These are phyloP conservation scores for Ambrosiella cleistominuta DNA, from an alignment of 2,329 filamentous ascomycete species.

Conservation along the genomic window DNA sequence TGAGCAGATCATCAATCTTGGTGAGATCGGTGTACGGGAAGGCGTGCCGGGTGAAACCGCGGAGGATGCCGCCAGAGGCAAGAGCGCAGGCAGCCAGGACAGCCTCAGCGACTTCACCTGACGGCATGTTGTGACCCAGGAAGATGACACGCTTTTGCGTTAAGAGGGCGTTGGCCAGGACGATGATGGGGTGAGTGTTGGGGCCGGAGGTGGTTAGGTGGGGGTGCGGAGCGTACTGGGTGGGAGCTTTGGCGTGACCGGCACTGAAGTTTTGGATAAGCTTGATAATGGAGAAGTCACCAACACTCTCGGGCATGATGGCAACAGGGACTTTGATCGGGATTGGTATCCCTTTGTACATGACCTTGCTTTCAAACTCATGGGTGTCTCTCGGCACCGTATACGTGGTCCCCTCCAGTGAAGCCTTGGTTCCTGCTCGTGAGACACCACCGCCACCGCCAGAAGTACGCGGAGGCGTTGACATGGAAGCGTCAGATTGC, in stretches of 20 bases:
- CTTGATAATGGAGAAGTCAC: conserved; percentile 94
- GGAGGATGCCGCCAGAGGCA: conserved; percentile 76
- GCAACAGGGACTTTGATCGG: conserved; percentile 93
- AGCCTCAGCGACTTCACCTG: conserved; percentile 92
- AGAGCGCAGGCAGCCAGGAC: conserved; percentile 91
- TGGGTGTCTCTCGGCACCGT: conserved; percentile 82
- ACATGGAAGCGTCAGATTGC: conserved; percentile 23
- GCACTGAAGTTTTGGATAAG: conserved; percentile 87
- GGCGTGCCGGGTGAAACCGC: conserved; percentile 87
- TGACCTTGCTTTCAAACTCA: conserved; percentile 87
- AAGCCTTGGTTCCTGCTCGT: conserved; percentile 43
- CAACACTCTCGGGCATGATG: conserved; percentile 85
- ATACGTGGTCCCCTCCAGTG: conserved; percentile 48
- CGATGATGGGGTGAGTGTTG: conserved; percentile 83
- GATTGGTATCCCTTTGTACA: conserved; percentile 92
- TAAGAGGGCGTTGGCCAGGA: conserved; percentile 81
- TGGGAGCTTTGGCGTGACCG: conserved; percentile 62
- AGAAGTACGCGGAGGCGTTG: conserved; percentile 24
- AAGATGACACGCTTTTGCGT: conserved; percentile 97
- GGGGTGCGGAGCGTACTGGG: conserved; percentile 71
- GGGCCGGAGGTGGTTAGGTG: conserved; percentile 86
- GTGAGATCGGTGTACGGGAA: conserved; percentile 97
- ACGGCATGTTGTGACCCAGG: conserved; percentile 84
- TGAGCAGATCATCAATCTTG: conserved; percentile 90
- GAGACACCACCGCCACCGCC: conserved; percentile 19